Evolutionary conservation across 495 filamentous ascomycete species (phyloP).

Genomic region (Pseudoneurospora amorphoporcata): DNA sequence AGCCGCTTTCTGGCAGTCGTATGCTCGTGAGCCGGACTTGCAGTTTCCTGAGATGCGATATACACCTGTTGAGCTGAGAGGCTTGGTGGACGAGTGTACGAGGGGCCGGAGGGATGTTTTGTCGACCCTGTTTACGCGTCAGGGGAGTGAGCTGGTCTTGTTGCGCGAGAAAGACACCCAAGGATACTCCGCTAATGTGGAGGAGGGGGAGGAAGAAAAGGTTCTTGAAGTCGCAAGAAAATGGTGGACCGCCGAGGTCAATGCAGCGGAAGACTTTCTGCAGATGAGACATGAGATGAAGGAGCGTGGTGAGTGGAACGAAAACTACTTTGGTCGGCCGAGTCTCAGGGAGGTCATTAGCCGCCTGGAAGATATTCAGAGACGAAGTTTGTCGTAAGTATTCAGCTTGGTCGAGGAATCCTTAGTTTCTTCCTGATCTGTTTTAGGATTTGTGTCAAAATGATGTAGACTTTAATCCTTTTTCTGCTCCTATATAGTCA

Average conservation of each 20-base stretch:
- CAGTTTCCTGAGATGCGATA: slow-evolving; percentile 34
- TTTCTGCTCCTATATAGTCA: not conserved
- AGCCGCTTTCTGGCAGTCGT: slow-evolving; percentile 39
- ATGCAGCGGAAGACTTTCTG: slow-evolving; percentile 30
- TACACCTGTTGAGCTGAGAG: slow-evolving; percentile 28
- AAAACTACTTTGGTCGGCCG: slow-evolving; percentile 33
- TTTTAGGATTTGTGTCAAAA: not conserved
- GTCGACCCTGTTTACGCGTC: slow-evolving; percentile 25
- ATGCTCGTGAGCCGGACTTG: slow-evolving; percentile 34
- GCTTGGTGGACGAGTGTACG: slow-evolving; percentile 35
- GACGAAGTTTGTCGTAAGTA: not conserved
- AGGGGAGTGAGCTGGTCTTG: slow-evolving; percentile 28
- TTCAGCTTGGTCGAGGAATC: not conserved
- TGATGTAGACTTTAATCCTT: not conserved
- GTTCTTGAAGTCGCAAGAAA: slow-evolving; percentile 22
- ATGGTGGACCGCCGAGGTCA: slow-evolving; percentile 33
- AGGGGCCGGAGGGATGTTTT: slow-evolving; percentile 27
- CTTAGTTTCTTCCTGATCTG: not conserved
- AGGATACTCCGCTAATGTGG: not conserved
- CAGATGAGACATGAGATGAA: slow-evolving; percentile 19
- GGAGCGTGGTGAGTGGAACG: slow-evolving; percentile 26
- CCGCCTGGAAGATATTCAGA: not conserved
- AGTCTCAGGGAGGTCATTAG: slow-evolving; percentile 23
- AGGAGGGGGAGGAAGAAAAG: slow-evolving; percentile 7
- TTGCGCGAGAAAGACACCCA: slow-evolving; percentile 1